A percentile compares a stretch with the other conserved stretches of the same genome.
phyloP scores from a whole-genome alignment of 805 yeast genomes.

The Saturnispora gosingensis region DNA sequence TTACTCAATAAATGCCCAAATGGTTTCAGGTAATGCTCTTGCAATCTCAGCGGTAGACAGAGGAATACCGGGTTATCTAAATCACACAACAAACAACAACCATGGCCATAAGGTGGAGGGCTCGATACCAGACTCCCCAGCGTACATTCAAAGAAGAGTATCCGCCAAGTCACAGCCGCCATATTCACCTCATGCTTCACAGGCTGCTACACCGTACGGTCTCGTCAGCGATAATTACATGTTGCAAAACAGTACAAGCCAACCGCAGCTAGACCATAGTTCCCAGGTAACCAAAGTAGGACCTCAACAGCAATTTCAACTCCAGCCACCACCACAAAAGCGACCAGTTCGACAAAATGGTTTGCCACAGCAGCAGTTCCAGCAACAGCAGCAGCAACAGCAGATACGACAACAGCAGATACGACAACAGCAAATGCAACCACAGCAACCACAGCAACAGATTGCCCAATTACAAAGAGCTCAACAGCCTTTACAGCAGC shows the following conservation, averaged over 20 bases:
- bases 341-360: not conserved
- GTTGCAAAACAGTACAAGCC: not conserved
- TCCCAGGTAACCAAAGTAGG: not conserved
- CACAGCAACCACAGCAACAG: conserved; percentile 10
- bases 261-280: not conserved
- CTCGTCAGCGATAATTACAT: not conserved
- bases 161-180: not conserved
- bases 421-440: conserved; percentile 7
- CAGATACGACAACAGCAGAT: conserved; percentile 11
- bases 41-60: not conserved
- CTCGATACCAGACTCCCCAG: not conserved
- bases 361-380: conserved; percentile 8
- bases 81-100: not conserved
- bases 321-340: conserved; percentile 8
- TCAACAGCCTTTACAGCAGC: conserved; percentile 15
- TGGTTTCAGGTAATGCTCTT: conserved; percentile 1
- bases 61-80: not conserved
- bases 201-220: not conserved
- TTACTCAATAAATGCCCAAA: not conserved
- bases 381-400: conserved; percentile 9
- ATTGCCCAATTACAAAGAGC: conserved; percentile 6
- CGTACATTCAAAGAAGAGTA: not conserved
- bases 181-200: not conserved
- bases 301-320: not conserved
- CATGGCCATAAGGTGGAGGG: not conserved